phyloP scores from a whole-genome alignment of 768 basidiomycete genomes.

The Clavulina sp. region DNA sequence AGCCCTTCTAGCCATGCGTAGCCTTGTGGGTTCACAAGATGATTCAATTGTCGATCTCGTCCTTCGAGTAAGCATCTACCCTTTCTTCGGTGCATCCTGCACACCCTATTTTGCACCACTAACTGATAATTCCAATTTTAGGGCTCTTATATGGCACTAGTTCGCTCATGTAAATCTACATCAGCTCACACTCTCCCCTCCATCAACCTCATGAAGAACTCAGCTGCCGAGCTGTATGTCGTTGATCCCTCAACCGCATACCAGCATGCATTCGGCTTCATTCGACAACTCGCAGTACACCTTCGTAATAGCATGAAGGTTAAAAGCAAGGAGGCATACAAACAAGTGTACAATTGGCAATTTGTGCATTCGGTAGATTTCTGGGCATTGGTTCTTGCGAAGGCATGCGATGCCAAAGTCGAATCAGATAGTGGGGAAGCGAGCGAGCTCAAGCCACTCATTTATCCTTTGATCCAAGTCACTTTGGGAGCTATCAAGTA shows the following conservation, averaged over 20 bases:
- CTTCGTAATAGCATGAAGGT: slow-evolving; percentile 82
- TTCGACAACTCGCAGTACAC: slow-evolving; percentile 86
- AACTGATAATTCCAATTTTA: slow-evolving; percentile 17
- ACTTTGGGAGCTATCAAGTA: slow-evolving; percentile 85
- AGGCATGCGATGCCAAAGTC: slow-evolving; percentile 48
- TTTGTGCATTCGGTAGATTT: slow-evolving; percentile 92
- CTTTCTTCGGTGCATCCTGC: not conserved
- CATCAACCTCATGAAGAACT: slow-evolving; percentile 95
- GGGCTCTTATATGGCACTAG: slow-evolving; percentile 78
- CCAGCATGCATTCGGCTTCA: slow-evolving; percentile 91
- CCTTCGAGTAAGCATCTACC: slow-evolving; percentile 66
- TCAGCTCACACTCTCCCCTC: slow-evolving; percentile 72
- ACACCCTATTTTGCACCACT: not conserved
- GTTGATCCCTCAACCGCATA: slow-evolving; percentile 58
- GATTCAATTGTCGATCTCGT: slow-evolving; percentile 68
- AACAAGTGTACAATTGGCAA: slow-evolving; percentile 98
- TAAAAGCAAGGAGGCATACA: slow-evolving; percentile 78
- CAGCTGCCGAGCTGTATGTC: slow-evolving; percentile 81
- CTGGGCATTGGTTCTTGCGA: slow-evolving; percentile 77
- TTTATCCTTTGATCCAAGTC: slow-evolving; percentile 93
- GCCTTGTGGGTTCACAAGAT: slow-evolving; percentile 59
- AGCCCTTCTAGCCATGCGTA: slow-evolving; percentile 70
- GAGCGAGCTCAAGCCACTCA: slow-evolving; percentile 69
- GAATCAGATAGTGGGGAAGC: slow-evolving; percentile 34
- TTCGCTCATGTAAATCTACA: slow-evolving; percentile 75